These are phyloP conservation scores for Bromus sterilis DNA, from an alignment of 176 grass and related monocot genomes.

Conservation along the genomic window DNA sequence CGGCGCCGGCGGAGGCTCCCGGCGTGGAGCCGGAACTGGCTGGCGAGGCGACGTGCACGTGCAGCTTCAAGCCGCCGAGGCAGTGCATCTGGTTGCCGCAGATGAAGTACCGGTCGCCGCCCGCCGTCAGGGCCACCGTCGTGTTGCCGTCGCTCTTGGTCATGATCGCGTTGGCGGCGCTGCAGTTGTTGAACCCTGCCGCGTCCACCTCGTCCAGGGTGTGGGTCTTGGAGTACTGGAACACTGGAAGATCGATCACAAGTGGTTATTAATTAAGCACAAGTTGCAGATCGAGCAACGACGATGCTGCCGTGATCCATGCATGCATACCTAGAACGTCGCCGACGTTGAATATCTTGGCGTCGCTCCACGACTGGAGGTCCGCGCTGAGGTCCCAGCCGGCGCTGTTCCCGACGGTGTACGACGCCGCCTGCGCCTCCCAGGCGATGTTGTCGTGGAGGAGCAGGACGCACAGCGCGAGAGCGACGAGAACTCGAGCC, in stretches of 20 bases:
- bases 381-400: slow-evolving; percentile 88
- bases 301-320: not conserved
- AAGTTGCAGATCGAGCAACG: too few species aligned
- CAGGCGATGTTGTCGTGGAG: not conserved
- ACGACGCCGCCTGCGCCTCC: slow-evolving; percentile 22
- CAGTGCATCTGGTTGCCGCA: slow-evolving; percentile 52
- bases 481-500: not conserved
- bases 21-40: not conserved
- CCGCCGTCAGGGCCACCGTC: slow-evolving; percentile 36
- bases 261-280: not conserved
- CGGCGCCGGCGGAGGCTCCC: not conserved
- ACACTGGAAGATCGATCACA: slow-evolving; percentile 38
- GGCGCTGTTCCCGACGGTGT: slow-evolving; percentile 62
- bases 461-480: slow-evolving; percentile 26
- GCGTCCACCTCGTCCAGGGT: slow-evolving; percentile 60
- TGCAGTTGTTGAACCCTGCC: slow-evolving; percentile 59
- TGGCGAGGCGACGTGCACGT: slow-evolving; percentile 30
- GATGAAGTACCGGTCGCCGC: slow-evolving; percentile 67
- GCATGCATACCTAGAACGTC: slow-evolving; percentile 49
- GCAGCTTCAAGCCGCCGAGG: slow-evolving; percentile 74
- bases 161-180: slow-evolving; percentile 18
- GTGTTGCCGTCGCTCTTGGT: slow-evolving; percentile 66
- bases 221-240: slow-evolving; percentile 62
- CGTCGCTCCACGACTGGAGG: slow-evolving; percentile 48
- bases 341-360: slow-evolving; percentile 67